These are phyloP conservation scores for Rhodamnia rubescens DNA, from an alignment of 345 rosid genomes.

Conservation along the genomic window DNA sequence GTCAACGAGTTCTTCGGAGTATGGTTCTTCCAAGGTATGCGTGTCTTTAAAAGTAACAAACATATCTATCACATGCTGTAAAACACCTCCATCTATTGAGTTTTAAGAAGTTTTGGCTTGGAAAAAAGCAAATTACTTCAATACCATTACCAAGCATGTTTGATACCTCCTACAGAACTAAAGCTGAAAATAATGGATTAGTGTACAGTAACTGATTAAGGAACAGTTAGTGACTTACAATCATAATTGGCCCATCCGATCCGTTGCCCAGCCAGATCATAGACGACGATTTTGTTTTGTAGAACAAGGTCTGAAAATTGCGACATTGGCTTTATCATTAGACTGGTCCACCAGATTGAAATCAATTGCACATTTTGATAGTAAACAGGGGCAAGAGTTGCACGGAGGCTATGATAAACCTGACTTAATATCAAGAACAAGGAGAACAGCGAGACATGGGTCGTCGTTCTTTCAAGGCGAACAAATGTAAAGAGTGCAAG, in stretches of 20 bases:
- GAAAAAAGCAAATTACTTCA: background rate
- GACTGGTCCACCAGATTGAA: background rate
- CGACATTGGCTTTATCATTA: background rate
- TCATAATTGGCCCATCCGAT: conserved; percentile 85
- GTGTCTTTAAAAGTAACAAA: background rate
- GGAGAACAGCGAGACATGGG: background rate
- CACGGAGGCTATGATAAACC: background rate
- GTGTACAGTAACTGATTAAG: background rate
- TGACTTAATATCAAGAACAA: background rate
- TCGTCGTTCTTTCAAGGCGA: background rate
- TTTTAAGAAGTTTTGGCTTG: background rate
- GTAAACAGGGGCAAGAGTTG: background rate
- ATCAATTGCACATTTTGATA: background rate
- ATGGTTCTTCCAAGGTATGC: background rate
- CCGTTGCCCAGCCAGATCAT: conserved; percentile 70
- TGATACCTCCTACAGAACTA: background rate
- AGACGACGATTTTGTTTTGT: conserved; percentile 79
- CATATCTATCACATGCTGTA: background rate
- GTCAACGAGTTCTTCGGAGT: background rate
- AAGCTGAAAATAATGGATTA: background rate
- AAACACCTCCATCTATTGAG: background rate
- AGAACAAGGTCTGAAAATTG: conserved; percentile 63
- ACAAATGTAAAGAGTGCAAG: background rate
- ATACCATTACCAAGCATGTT: background rate
- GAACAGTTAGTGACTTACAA: conserved; percentile 36